phyloP scores from a whole-genome alignment of 192 early-diverging fungal species.

The Diversispora eburnea region DNA sequence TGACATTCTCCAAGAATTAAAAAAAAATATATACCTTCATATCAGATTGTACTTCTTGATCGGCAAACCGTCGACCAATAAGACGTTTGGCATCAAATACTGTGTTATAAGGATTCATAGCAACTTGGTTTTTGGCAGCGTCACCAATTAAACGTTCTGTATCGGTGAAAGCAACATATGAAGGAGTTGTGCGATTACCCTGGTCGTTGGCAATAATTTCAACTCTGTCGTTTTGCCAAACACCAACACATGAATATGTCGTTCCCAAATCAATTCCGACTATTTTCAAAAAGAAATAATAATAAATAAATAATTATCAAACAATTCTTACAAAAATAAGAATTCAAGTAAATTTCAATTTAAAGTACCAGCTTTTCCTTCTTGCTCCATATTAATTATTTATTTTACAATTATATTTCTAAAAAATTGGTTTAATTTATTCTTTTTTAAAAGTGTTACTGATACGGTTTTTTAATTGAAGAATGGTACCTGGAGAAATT shows the following conservation, averaged over 20 bases:
- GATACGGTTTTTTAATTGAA: not conserved
- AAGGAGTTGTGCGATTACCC: slow-evolving; percentile 98
- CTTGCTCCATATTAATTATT: not conserved
- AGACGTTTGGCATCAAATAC: slow-evolving; percentile 99
- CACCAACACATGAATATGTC: slow-evolving; percentile 91
- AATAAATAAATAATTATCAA: not conserved
- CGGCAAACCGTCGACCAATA: slow-evolving; percentile 91
- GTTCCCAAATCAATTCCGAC: slow-evolving; percentile 98
- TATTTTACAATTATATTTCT: not conserved
- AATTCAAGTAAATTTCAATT: not conserved
- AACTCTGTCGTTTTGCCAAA: slow-evolving; percentile 76
- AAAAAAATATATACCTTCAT: slow-evolving; percentile 62
- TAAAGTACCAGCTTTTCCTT: not conserved
- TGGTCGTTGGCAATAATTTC: slow-evolving; percentile 99
- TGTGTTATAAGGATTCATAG: slow-evolving; percentile 98
- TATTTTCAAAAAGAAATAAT: slow-evolving; percentile 39
- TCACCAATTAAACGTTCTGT: slow-evolving; percentile 98
- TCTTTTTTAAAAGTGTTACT: not conserved
- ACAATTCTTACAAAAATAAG: not conserved
- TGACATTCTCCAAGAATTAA: not conserved
- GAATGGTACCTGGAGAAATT: not conserved
- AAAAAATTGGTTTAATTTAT: not conserved
- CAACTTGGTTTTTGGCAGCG: slow-evolving; percentile 98
- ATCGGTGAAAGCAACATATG: slow-evolving; percentile 96
- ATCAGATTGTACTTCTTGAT: slow-evolving; percentile 93